phyloP scores from a whole-genome alignment of 2,329 filamentous ascomycete genomes.

The Zarea fungicola region DNA sequence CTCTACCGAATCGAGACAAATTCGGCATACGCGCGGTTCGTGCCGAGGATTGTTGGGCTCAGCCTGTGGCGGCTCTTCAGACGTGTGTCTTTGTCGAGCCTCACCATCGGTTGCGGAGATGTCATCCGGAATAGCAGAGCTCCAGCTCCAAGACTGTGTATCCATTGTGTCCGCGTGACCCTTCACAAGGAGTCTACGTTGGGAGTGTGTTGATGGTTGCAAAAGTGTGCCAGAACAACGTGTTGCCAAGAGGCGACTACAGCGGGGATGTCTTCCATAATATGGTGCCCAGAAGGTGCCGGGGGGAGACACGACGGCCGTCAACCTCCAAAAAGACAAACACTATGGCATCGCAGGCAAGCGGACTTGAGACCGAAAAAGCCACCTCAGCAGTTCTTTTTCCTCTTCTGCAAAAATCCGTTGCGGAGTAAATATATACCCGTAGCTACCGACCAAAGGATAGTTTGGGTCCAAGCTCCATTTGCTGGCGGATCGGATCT shows the following conservation, averaged over 20 bases:
- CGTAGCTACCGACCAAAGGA: slow-evolving; percentile 3
- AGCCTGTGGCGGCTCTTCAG: slow-evolving; percentile 1
- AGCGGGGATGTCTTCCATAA: slow-evolving; percentile 7
- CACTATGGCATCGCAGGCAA: slow-evolving; percentile 5
- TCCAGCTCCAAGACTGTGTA: slow-evolving; percentile 10
- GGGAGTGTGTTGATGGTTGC: background rate
- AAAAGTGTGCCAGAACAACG: background rate
- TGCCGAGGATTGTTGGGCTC: slow-evolving; percentile 46
- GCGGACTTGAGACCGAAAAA: slow-evolving; percentile 1
- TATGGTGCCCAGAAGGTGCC: slow-evolving; percentile 4
- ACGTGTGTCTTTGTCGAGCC: slow-evolving; percentile 3
- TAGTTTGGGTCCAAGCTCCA: slow-evolving; percentile 2
- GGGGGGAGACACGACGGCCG: background rate
- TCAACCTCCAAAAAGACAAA: background rate
- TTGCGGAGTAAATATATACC: slow-evolving; percentile 6
- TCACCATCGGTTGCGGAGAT: slow-evolving; percentile 2
- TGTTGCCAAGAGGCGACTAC: background rate
- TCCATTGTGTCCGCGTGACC: slow-evolving; percentile 1
- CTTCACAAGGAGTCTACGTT: background rate
- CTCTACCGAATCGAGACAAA: slow-evolving; percentile 69
- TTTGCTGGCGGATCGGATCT: slow-evolving; percentile 5
- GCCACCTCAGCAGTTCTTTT: slow-evolving; percentile 12
- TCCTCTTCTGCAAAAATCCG: background rate
- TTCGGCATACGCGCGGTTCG: slow-evolving; percentile 73
- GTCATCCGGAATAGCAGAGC: slow-evolving; percentile 7